A percentile compares a stretch with the other conserved stretches of the same genome.
phyloP scores from a whole-genome alignment of 2,329 filamentous ascomycete genomes.

The Aspergillus japonicus region DNA sequence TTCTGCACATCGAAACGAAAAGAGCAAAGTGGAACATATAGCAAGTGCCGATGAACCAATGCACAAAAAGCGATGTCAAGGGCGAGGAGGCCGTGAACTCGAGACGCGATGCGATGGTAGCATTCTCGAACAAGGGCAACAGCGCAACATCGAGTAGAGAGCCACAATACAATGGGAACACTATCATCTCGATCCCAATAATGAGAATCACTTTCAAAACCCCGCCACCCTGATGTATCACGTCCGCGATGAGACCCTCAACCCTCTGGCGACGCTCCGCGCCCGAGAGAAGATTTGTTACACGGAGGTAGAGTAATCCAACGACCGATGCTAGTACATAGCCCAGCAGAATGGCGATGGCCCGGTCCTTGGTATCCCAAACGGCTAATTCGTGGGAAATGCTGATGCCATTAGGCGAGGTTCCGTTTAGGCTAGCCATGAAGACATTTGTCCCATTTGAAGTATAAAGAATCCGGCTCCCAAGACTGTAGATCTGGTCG shows the following conservation, averaged over 20 bases:
- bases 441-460: slow-evolving; percentile 30
- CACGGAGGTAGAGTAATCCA: slow-evolving; percentile 75
- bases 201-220: slow-evolving; percentile 98
- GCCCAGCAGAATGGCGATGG: slow-evolving; percentile 75
- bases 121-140: slow-evolving; percentile 81
- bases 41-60: slow-evolving; percentile 97
- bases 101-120: slow-evolving; percentile 73
- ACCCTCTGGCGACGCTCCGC: slow-evolving; percentile 55
- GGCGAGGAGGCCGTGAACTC: slow-evolving; percentile 76
- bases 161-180: slow-evolving; percentile 94
- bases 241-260: slow-evolving; percentile 74
- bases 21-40: slow-evolving; percentile 99
- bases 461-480: slow-evolving; percentile 21
- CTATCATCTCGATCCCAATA: slow-evolving; percentile 98
- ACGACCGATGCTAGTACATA: slow-evolving; percentile 74
- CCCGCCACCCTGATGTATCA: slow-evolving; percentile 87
- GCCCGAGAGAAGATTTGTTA: slow-evolving; percentile 66
- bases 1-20: slow-evolving; percentile 98
- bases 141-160: slow-evolving; percentile 84
- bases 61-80: slow-evolving; percentile 88
- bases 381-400: slow-evolving; percentile 62
- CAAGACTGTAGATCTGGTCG: slow-evolving; percentile 24
- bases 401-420: slow-evolving; percentile 21
- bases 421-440: slow-evolving; percentile 23
- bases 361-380: slow-evolving; percentile 67